Conservation (phyloP, 352 stramenopile species). For the Phytopythium boreale region DNA sequence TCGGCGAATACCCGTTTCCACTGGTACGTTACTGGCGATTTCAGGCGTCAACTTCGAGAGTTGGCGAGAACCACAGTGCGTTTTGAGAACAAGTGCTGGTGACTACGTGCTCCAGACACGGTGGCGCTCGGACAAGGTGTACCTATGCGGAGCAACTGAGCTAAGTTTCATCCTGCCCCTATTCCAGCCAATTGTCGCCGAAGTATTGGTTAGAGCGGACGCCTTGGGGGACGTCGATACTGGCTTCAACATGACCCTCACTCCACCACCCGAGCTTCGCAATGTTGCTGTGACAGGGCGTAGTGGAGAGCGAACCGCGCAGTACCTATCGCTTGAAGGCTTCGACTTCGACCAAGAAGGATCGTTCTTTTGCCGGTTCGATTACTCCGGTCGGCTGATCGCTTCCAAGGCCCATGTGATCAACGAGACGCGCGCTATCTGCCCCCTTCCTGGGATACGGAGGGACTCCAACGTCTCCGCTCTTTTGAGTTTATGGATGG, state of each 20-base stretch:
- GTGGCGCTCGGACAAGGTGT: conserved; percentile 18
- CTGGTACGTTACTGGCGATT: conserved; percentile 18
- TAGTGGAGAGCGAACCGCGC: background rate
- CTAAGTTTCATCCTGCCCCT: background rate
- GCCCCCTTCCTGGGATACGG: conserved; percentile 9
- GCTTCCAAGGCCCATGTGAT: conserved; percentile 19
- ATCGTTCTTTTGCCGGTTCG: conserved; percentile 37
- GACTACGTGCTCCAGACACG: conserved; percentile 12
- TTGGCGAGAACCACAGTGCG: conserved; percentile 16
- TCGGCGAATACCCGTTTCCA: conserved; percentile 8
- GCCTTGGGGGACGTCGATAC: conserved; percentile 16
- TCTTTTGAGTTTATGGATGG: background rate
- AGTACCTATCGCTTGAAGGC: conserved; percentile 23
- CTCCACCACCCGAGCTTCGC: conserved; percentile 25
- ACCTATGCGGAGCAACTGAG: conserved; percentile 16
- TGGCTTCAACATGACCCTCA: conserved; percentile 38
- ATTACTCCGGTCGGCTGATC: conserved; percentile 15
- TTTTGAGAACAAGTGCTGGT: conserved; percentile 17
- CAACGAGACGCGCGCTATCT: conserved; percentile 38
- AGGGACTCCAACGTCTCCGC: background rate
- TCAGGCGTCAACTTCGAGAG: conserved; percentile 21
- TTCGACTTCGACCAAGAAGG: conserved; percentile 36
- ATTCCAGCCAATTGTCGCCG: conserved; percentile 7
- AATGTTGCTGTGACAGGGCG: background rate
- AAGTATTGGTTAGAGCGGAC: conserved; percentile 23